Evolutionary conservation across 306 rosid species (phyloP).

Genomic region (Acacia melanoxylon): DNA sequence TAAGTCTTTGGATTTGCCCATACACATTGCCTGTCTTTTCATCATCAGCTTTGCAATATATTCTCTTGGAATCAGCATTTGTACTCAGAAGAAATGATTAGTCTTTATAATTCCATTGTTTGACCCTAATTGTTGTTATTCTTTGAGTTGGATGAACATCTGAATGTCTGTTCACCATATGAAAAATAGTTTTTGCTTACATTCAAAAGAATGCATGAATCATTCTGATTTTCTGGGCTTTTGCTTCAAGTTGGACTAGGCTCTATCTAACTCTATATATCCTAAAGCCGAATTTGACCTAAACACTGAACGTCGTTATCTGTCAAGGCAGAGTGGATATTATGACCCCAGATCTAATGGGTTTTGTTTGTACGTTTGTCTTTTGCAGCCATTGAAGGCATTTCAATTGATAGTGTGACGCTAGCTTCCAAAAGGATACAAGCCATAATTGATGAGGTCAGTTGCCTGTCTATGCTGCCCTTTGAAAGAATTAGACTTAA

Average conservation of each 20-base stretch:
- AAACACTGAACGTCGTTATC: constrained; percentile 14
- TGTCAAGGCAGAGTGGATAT: constrained; percentile 22
- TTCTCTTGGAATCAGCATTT: neutral
- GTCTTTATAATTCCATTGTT: constrained; percentile 3
- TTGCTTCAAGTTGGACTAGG: constrained; percentile 1
- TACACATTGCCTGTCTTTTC: neutral
- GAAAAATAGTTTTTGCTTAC: constrained; percentile 2
- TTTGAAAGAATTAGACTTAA: constrained; percentile 19
- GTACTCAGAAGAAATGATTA: neutral
- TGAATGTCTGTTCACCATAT: constrained; percentile 15
- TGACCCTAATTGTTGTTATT: constrained; percentile 15
- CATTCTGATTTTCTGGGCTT: constrained; percentile 1
- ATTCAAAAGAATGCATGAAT: constrained; percentile 3
- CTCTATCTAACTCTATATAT: neutral
- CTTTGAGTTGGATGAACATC: constrained; percentile 19
- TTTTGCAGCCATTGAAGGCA: constrained; percentile 76
- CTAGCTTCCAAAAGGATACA: constrained; percentile 76
- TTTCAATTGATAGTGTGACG: constrained; percentile 60
- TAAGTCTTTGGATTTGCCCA: constrained; percentile 47
- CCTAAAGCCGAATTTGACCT: neutral
- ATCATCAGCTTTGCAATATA: constrained; percentile 23
- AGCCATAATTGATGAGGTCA: constrained; percentile 70
- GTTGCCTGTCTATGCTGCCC: constrained; percentile 40
- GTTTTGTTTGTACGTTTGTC: constrained; percentile 28
- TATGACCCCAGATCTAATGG: constrained; percentile 4